Evolutionary conservation across 305 asterid genomes (phyloP).

Genomic region (Plantago coronopus): DNA sequence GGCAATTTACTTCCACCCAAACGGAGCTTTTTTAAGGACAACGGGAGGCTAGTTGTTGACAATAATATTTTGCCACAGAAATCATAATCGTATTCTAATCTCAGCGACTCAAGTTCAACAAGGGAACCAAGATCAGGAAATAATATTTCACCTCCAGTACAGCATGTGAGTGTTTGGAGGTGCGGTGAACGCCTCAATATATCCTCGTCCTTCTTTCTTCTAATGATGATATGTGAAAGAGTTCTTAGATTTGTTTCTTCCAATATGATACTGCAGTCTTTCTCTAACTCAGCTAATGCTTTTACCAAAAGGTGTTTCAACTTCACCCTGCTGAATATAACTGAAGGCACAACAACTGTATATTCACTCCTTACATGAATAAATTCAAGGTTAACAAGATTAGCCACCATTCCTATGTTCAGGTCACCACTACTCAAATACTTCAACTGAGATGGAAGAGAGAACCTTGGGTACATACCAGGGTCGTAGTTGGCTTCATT

Average conservation of each 20-base stretch:
- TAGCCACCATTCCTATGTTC: background rate
- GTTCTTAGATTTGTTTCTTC: background rate
- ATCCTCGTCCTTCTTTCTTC: background rate
- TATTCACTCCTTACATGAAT: background rate
- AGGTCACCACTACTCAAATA: background rate
- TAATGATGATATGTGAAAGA: background rate
- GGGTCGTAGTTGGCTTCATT: too few relatives aligned
- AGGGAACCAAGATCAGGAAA: slow-evolving; percentile 1
- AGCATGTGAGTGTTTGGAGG: slow-evolving; percentile 1
- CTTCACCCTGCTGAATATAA: background rate
- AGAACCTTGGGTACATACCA: background rate
- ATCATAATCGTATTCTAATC: background rate
- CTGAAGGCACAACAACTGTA: background rate
- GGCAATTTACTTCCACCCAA: background rate
- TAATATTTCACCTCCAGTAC: too few relatives aligned
- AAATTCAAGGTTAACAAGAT: slow-evolving; percentile 4
- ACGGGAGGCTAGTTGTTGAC: background rate
- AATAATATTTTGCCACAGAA: background rate
- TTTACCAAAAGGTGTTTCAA: background rate
- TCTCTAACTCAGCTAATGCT: too few relatives aligned
- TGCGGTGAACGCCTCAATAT: background rate
- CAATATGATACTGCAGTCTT: background rate
- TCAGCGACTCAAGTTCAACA: background rate
- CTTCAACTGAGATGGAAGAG: background rate
- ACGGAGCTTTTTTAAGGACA: background rate